Percentiles rank a stretch among this genome's conserved stretches.
Conservation (phyloP, 1,284 basidiomycete species). For the Irpex lacteus region DNA sequence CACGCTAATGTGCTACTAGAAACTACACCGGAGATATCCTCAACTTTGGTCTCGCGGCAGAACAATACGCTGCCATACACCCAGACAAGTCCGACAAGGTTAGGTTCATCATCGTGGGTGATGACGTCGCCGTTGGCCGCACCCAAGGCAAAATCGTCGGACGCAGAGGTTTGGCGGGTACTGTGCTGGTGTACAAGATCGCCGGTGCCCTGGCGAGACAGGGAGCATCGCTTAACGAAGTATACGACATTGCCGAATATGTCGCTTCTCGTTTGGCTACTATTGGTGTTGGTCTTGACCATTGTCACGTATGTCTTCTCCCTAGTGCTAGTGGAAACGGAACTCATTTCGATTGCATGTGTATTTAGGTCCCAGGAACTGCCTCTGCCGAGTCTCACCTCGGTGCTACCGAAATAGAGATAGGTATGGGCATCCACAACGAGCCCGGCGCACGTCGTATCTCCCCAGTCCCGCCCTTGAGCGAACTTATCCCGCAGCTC, state of each 20-base stretch:
- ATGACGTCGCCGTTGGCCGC: slow-evolving; percentile 87
- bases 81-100: slow-evolving; percentile 67
- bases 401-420: slow-evolving; percentile 69
- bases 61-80: slow-evolving; percentile 75
- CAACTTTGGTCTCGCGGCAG: slow-evolving; percentile 91
- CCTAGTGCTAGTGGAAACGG: background rate
- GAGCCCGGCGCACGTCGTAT: slow-evolving; percentile 78
- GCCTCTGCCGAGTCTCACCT: slow-evolving; percentile 60
- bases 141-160: slow-evolving; percentile 82
- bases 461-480: slow-evolving; percentile 68
- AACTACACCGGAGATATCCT: slow-evolving; percentile 90
- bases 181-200: slow-evolving; percentile 90
- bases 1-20: slow-evolving; percentile 32
- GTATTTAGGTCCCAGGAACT: slow-evolving; percentile 70
- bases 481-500: slow-evolving; percentile 70
- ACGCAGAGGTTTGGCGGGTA: slow-evolving; percentile 85
- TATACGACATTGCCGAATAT: slow-evolving; percentile 69
- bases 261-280: slow-evolving; percentile 71
- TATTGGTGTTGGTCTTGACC: slow-evolving; percentile 89
- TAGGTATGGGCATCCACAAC: slow-evolving; percentile 92
- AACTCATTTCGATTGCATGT: background rate
- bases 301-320: slow-evolving; percentile 70
- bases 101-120: slow-evolving; percentile 84
- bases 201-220: slow-evolving; percentile 79
- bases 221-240: slow-evolving; percentile 73